Conservation (phyloP, 2,329 filamentous ascomycete genomes). For the Periglandula ipomoeae region DNA sequence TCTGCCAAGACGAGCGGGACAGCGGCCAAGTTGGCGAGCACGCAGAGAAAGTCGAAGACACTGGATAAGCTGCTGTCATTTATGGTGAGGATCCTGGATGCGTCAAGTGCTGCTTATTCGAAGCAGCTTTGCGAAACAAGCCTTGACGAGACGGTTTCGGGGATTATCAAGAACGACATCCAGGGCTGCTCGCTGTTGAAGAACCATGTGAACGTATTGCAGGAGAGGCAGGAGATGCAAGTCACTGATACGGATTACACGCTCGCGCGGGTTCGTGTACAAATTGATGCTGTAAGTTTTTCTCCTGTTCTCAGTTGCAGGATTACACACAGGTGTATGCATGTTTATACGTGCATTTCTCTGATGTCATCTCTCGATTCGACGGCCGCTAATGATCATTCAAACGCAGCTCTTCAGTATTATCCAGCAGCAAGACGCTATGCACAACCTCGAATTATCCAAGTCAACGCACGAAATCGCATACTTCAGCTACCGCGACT, state of each 20-base stretch:
- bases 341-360: too few relatives aligned
- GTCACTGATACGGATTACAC: conserved; percentile 25
- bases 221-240: conserved; percentile 26
- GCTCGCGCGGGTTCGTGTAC: too few relatives aligned
- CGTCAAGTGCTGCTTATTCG: not conserved
- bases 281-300: conserved; percentile 26
- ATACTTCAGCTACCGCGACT: conserved; percentile 30
- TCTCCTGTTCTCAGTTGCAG: too few relatives aligned
- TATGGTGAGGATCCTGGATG: conserved; percentile 12
- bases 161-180: not conserved
- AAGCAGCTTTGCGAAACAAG: not conserved
- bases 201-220: conserved; percentile 20
- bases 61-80: conserved; percentile 25
- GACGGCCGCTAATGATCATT: too few relatives aligned
- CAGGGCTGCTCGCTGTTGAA: conserved; percentile 15
- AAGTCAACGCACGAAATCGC: too few relatives aligned
- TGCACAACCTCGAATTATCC: too few relatives aligned
- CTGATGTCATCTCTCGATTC: too few relatives aligned
- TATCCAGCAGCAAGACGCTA: too few relatives aligned
- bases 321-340: too few relatives aligned
- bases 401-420: too few relatives aligned
- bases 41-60: conserved; percentile 26
- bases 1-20: conserved; percentile 25
- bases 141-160: not conserved
- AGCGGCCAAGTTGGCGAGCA: conserved; percentile 27